Evolutionary conservation across 2,329 filamentous ascomycete genomes (phyloP).

Genomic region (Diplodia sapinea): DNA sequence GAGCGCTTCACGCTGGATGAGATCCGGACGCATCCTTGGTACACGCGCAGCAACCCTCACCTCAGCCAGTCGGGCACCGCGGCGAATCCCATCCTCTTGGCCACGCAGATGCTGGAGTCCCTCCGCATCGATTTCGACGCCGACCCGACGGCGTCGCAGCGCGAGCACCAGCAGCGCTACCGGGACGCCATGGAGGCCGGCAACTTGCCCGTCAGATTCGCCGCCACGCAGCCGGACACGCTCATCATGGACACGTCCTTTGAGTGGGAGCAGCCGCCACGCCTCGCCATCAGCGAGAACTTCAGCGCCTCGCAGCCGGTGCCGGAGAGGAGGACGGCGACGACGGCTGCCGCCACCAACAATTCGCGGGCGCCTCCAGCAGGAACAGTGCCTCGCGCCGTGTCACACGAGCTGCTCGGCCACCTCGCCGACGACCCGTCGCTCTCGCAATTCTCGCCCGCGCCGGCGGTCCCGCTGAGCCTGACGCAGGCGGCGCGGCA

Average conservation of each 20-base stretch:
- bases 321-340: conserved; percentile 35
- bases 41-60: conserved; percentile 79
- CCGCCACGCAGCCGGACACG: conserved; percentile 85
- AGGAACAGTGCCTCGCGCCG: conserved; percentile 25
- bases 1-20: conserved; percentile 84
- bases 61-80: conserved; percentile 76
- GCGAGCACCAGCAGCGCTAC: conserved; percentile 47
- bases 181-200: conserved; percentile 72
- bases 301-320: conserved; percentile 57
- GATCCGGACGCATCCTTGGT: conserved; percentile 93
- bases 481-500: conserved; percentile 86
- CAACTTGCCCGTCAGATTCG: conserved; percentile 58
- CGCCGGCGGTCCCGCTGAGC: conserved; percentile 77
- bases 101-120: conserved; percentile 93
- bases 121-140: conserved; percentile 86
- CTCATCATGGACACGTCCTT: conserved; percentile 76
- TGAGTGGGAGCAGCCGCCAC: conserved; percentile 84
- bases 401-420: conserved; percentile 53
- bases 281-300: conserved; percentile 52
- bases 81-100: conserved; percentile 79
- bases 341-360: no score
- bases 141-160: conserved; percentile 61
- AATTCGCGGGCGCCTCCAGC: not conserved
- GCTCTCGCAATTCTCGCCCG: conserved; percentile 80
- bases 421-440: conserved; percentile 84